These are phyloP conservation scores for Microdochium bolleyi DNA, from an alignment of 2,329 filamentous ascomycete species.

Conservation along the genomic window DNA sequence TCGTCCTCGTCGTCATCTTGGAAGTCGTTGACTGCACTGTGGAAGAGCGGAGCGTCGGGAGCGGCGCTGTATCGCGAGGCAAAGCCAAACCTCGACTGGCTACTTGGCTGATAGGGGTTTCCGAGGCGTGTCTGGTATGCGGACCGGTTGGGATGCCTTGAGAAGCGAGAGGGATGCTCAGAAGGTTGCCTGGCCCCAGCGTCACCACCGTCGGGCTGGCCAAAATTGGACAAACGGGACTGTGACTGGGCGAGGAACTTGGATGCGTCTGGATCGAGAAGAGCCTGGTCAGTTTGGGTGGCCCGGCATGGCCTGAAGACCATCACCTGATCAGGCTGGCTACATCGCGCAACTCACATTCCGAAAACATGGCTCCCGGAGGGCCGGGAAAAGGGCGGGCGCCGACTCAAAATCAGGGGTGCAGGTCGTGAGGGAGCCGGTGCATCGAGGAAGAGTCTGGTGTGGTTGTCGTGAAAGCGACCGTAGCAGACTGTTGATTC, in stretches of 20 bases:
- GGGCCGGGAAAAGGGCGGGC: not conserved
- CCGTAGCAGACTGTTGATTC: too few relatives aligned
- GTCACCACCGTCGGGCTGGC: constrained; percentile 2
- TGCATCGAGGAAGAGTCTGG: constrained; percentile 1
- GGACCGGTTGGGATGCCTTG: constrained; percentile 18
- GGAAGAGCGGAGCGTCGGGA: constrained; percentile 87
- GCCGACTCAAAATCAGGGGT: not conserved
- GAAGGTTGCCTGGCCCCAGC: constrained; percentile 1
- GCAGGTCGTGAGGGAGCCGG: constrained; percentile 2
- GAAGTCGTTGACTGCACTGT: constrained; percentile 83
- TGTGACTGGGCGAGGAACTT: constrained; percentile 95
- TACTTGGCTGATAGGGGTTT: constrained; percentile 68
- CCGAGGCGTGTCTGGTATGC: constrained; percentile 30
- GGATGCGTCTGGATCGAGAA: constrained; percentile 67
- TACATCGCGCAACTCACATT: constrained; percentile 59
- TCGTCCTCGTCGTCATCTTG: constrained; percentile 89
- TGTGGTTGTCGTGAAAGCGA: not conserved
- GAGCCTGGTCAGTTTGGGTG: constrained; percentile 8
- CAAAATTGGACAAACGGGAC: constrained; percentile 70
- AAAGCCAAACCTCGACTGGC: constrained; percentile 72
- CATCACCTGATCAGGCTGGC: not conserved
- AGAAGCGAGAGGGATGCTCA: constrained; percentile 14
- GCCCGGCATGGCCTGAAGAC: not conserved
- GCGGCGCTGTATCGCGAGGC: constrained; percentile 64
- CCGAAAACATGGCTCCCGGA: constrained; percentile 61